Percentiles rank a stretch among this genome's conserved stretches.
Conservation (phyloP, 2,329 filamentous ascomycete species). For the Grosmannia clavigera region DNA sequence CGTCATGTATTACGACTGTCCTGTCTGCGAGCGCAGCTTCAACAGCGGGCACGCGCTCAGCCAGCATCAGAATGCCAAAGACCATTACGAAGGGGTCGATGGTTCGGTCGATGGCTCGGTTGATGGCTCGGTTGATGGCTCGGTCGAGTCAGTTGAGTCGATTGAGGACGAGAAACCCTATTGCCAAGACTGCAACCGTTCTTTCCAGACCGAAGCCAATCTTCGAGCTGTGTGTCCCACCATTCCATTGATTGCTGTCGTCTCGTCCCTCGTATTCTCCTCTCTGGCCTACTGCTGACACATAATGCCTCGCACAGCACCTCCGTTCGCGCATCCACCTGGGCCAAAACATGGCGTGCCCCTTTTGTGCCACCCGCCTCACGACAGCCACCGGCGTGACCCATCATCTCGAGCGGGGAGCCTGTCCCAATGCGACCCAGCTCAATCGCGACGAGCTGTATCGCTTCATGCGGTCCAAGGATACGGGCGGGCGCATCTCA, state of each 20-base stretch:
- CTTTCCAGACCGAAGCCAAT: slow-evolving; percentile 9
- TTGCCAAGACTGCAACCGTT: neutral
- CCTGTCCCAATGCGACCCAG: slow-evolving; percentile 31
- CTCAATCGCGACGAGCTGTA: slow-evolving; percentile 38
- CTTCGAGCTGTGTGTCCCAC: slow-evolving; percentile 17
- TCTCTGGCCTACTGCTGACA: neutral
- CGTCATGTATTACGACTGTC: neutral
- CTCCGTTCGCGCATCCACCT: slow-evolving; percentile 38
- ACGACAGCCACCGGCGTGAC: slow-evolving; percentile 39
- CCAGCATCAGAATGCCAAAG: slow-evolving; percentile 1
- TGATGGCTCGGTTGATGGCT: no score
- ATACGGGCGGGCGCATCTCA: slow-evolving; percentile 35
- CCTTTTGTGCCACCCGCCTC: slow-evolving; percentile 37
- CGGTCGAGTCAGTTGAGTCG: neutral
- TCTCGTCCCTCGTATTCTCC: neutral
- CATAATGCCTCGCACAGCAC: slow-evolving; percentile 30
- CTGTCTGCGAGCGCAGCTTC: neutral
- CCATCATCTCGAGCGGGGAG: slow-evolving; percentile 44
- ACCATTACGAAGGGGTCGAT: neutral
- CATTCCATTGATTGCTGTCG: no score
- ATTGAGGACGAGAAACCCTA: neutral
- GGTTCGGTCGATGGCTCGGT: neutral
- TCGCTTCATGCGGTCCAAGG: slow-evolving; percentile 28
- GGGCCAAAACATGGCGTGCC: slow-evolving; percentile 33
- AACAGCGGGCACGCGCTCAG: neutral